Base-by-base conservation (phyloP, 495 filamentous ascomycete species). In the Cercophora samala region DNA sequence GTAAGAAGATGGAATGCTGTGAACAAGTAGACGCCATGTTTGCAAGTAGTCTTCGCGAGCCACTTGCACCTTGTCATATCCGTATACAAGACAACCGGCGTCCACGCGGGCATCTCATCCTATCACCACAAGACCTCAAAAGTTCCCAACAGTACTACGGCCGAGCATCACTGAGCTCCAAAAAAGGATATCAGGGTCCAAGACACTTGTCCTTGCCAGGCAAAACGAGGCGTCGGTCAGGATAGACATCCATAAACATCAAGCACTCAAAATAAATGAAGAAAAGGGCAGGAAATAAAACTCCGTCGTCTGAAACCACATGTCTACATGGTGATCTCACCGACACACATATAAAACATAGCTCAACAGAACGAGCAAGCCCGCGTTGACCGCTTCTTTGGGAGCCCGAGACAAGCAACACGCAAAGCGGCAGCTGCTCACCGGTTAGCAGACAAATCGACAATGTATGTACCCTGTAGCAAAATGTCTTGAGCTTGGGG, bases 401-500 rank as follows among this genome's bases (percentile, higher is more conserved):
- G 8, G 60, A 19, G n/a, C 26, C 60, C 26, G 60, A 62, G 60
- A 62, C 60, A 37, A 46, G 26, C 26, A 29, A 37, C 15, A 62
- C 32, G 26, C n/a, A 46, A 62, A 29, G 32, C 29, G 26, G 21
- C 29, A 19, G 53, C 53, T 56, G 53, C 53, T 56, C 53, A 23
- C n/a, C 60, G 60, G 25, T 62, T 62, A 62, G 60, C 26, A 37
- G 60, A 46, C 29, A 29, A 29, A 19, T 62, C 29, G 29, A 21
- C 53, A 65, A 19, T 8, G 26, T 29, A 29, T 29, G 19, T 26
- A 26, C 54, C 54, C 25, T 51, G 29, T 56, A 9, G 53, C n/a
- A 53, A 59, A n/a, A 62, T 62, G 66, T 67, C 61, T 64, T 29
- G 63, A 60, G n/a, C 5, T 24, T 42, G 32, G 19, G 63, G 51